These are phyloP conservation scores for Monascus purpureus DNA, from an alignment of 495 filamentous ascomycete species.

Conservation along the genomic window DNA sequence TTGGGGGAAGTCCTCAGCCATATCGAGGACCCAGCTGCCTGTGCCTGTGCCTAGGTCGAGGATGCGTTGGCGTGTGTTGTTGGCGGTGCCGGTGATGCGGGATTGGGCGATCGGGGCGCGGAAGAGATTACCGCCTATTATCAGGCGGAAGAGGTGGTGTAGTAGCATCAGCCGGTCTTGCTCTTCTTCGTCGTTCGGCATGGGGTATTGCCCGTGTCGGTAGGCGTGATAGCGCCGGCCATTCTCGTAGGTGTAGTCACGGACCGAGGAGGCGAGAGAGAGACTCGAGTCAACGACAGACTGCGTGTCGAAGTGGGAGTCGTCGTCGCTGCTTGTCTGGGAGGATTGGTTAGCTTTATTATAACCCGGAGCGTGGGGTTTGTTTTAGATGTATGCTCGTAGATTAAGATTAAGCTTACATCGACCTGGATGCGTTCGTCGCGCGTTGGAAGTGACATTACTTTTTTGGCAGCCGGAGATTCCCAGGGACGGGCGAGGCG, in stretches of 20 bases:
- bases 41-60: conserved; percentile 42
- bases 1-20: conserved; percentile 42
- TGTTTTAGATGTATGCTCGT: background rate
- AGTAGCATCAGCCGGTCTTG: conserved; percentile 54
- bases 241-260: conserved; percentile 40
- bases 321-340: conserved; percentile 27
- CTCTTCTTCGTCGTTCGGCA: conserved; percentile 47
- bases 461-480: too few species aligned
- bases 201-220: conserved; percentile 38
- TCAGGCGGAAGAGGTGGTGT: conserved; percentile 43
- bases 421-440: conserved; percentile 25
- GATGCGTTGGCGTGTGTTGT: conserved; percentile 13
- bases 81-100: conserved; percentile 1
- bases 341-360: conserved; percentile 1
- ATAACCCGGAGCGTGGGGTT: too few species aligned
- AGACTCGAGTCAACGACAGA: conserved; percentile 28
- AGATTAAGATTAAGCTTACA: conserved; percentile 7
- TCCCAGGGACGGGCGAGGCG: too few species aligned
- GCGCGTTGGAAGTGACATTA: too few species aligned
- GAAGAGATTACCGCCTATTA: conserved; percentile 37
- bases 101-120: conserved; percentile 31
- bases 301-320: conserved; percentile 22
- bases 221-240: conserved; percentile 50
- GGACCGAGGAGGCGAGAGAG: conserved; percentile 30
- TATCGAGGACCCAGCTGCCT: conserved; percentile 48